Percentiles rank a stretch among this genome's conserved stretches.
Evolutionary conservation across 768 basidiomycete genomes (phyloP).

Genomic region (Tricholoma furcatifolium): DNA sequence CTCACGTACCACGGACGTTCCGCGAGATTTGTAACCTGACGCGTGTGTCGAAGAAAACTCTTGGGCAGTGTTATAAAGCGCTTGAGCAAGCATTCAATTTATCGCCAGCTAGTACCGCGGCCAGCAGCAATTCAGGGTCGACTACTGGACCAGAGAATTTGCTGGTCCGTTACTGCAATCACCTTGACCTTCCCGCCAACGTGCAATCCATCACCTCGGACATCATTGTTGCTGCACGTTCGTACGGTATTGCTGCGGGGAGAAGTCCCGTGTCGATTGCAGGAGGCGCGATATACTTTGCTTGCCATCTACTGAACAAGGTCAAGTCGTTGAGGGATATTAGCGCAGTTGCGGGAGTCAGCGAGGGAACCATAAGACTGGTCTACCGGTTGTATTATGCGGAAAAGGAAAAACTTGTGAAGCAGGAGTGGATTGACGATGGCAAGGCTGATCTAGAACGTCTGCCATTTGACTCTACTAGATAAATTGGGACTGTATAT

Average conservation of each 20-base stretch:
- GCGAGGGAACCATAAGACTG: conserved; percentile 92
- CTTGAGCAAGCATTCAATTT: conserved; percentile 88
- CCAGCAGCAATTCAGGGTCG: conserved; percentile 44
- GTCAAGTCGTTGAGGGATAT: conserved; percentile 81
- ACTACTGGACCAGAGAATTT: conserved; percentile 79
- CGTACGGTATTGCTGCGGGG: conserved; percentile 89
- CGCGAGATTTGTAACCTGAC: conserved; percentile 93
- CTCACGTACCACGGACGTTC: conserved; percentile 94
- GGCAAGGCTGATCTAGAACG: too few relatives aligned
- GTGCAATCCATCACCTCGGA: conserved; percentile 83
- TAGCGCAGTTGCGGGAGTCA: conserved; percentile 89
- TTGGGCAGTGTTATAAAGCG: conserved; percentile 91
- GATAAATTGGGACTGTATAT: too few relatives aligned
- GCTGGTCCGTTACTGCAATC: conserved; percentile 89
- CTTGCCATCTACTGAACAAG: conserved; percentile 77
- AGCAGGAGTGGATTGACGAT: too few relatives aligned
- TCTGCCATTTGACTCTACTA: too few relatives aligned
- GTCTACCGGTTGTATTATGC: too few relatives aligned
- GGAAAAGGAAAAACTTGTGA: too few relatives aligned
- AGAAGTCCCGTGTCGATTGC: conserved; percentile 97
- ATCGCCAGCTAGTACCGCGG: conserved; percentile 68
- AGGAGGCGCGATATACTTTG: conserved; percentile 95
- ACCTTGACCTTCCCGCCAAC: conserved; percentile 80
- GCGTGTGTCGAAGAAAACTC: conserved; percentile 90
- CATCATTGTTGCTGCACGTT: conserved; percentile 76